Base-by-base conservation (phyloP, 129 eudicot species). In the Heracleum sosnowskyi region DNA sequence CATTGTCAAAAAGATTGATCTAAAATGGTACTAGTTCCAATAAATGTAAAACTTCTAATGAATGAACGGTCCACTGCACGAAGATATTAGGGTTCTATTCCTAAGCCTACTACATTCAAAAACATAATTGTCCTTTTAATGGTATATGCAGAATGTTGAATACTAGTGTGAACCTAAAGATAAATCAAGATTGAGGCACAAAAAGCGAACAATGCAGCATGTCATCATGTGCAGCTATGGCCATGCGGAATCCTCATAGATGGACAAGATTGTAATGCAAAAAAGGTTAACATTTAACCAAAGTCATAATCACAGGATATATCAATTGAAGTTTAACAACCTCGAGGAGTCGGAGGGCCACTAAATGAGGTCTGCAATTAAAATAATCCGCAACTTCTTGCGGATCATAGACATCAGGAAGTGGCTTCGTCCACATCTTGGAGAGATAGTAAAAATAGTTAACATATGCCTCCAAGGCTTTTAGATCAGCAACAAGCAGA, bases 321-420 rank as follows among this genome's bases (percentile, higher is more conserved):
- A 42, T 49, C 22, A 73, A 72, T 72, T 64, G 64, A 44, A 37
- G 64, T 36, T 29, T 55, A 51, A 84, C 73, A 84, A 96, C 99
- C 97, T 92, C 97, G 80, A 92, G 83, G 82, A 96, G 93, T 46
- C 97, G 87, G 62, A 92, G 87, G 76, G 97, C 95, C 44, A 92
- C 93, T 69, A 96, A 74, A 88, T 96, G 99, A 80, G 99, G 99
- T 83, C 99, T 86, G 87, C 95, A 89, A 80, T 81, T 86, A 82
- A 96, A 96, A 80, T 96, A 96, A 68, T 82, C 86, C 13, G 84
- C 82, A 78, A 92, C 90, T 77, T 85, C 87, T 81, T 90, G 83
- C 53, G 97, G 87, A 78, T 89, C 90, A 74, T 92, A 96, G 68
- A 81, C 86, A 82, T 96, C 99, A 73, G 99, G 99, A 81, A 96